A percentile compares a stretch with the other conserved stretches of the same genome.
phyloP scores from a whole-genome alignment of 2,329 filamentous ascomycete species.

The Ophidiomyces ophidiicola region DNA sequence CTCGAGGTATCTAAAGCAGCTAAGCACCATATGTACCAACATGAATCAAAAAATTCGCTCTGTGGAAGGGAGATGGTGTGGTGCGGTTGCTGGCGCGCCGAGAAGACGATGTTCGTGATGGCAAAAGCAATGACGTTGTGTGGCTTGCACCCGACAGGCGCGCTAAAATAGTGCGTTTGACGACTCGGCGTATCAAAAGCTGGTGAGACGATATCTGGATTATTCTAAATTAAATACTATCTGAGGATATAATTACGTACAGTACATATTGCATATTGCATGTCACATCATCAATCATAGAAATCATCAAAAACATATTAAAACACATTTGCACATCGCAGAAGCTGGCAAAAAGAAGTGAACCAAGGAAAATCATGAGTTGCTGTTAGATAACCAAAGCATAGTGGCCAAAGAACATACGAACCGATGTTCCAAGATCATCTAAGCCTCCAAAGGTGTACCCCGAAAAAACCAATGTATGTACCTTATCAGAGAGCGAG shows the following conservation, averaged over 20 bases:
- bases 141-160: slow-evolving; percentile 4
- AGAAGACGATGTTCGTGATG: neutral
- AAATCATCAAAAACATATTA: slow-evolving; percentile 3
- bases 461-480: too few species aligned
- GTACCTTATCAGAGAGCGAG: too few species aligned
- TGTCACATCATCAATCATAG: slow-evolving; percentile 3
- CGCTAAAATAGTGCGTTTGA: too few species aligned
- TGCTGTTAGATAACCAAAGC: too few species aligned
- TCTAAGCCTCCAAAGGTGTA: too few species aligned
- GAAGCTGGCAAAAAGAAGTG: neutral
- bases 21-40: slow-evolving; percentile 6
- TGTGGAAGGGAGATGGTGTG: neutral
- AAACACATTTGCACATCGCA: neutral
- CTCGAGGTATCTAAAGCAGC: neutral
- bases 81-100: neutral
- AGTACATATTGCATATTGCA: too few species aligned
- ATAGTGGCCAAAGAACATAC: too few species aligned
- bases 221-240: too few species aligned
- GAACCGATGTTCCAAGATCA: too few species aligned
- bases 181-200: too few species aligned
- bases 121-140: slow-evolving; percentile 8
- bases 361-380: neutral
- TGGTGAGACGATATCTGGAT: too few species aligned
- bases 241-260: too few species aligned
- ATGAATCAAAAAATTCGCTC: slow-evolving; percentile 2